Base-by-base conservation (phyloP, 768 basidiomycete species). In the Tricholoma flavovirens region DNA sequence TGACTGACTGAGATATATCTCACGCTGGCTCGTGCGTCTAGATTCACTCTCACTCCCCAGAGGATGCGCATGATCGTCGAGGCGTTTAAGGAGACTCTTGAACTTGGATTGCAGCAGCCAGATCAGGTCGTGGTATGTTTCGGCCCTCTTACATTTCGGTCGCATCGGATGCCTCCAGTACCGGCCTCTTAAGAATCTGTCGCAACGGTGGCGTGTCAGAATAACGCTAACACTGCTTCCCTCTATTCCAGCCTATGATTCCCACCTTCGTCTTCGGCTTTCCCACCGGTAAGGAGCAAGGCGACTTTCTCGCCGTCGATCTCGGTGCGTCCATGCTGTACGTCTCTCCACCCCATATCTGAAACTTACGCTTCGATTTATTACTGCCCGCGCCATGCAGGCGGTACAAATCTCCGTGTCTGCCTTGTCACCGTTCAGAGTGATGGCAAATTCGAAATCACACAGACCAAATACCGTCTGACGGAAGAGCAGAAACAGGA, bases 401-500 rank as follows among this genome's bases (percentile, higher is more conserved):
- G 91, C 51, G 95, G 95, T 32, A 98, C 96, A 21, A 98, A 99
- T 67, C 81, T 99, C n/a, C 93, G 97, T 43, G 97, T 98, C 43
- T 99, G 97, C 73, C 87, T 97, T 43, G 96, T 99, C 50, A 90
- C 86, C 26, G 77, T 99, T 2, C 84, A 89, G 62, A 97, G 97
- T 22, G 81, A 86, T 9, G 96, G 97, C 57, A 95, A 96, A 76
- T 99, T 98, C 69, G 94, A 98, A 73, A 88, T 99, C 62, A 93
- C 94, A 0, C 96, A 98, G 69, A 88, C 94, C 33, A 99, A 99
- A 72, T 98, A 98, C 72, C 88, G 95, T 51, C 82, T 99, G 45
- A 86, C 91, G 1, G 97, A 99, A 67, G 97, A 98, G 66, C 97
- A 98, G 71, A 99, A 99, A 71, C 93, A 97, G 57, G 92, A 90